Evolutionary conservation across 768 basidiomycete species (phyloP).

Genomic region (Rossbeevera mucosa): DNA sequence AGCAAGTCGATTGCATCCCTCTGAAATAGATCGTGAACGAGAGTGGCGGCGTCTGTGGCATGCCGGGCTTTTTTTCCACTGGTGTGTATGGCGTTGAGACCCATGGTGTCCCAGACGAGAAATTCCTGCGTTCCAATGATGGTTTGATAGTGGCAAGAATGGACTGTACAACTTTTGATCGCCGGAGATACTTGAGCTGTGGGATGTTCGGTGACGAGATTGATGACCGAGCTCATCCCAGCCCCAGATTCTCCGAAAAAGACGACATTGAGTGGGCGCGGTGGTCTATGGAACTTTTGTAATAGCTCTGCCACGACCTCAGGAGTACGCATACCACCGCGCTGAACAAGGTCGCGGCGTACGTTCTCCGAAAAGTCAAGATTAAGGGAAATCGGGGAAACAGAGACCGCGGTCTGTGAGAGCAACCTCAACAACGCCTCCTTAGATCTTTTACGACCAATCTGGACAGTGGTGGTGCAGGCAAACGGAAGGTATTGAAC

Average conservation of each 20-base stretch:
- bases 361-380: not conserved
- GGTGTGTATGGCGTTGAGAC: not conserved
- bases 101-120: conserved; percentile 1
- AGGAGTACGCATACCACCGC: not conserved
- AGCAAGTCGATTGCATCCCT: conserved; percentile 29
- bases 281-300: not conserved
- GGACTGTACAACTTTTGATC: not conserved
- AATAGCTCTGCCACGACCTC: not conserved
- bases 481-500: not conserved
- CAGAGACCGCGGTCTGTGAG: not conserved
- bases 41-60: conserved; percentile 9
- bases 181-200: not conserved
- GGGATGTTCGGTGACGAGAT: not conserved
- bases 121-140: not conserved
- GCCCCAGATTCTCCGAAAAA: conserved; percentile 30
- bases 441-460: not conserved
- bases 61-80: not conserved
- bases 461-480: not conserved
- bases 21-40: conserved; percentile 22
- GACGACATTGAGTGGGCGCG: conserved; percentile 22
- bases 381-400: not conserved
- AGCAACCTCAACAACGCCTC: not conserved
- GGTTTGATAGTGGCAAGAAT: not conserved
- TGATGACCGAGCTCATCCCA: conserved; percentile 31
- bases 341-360: not conserved